Evolutionary conservation across 257 asterid species (phyloP), one percentile per base, ranked within the genome.

Genomic region (Echium plantagineum): DNA sequence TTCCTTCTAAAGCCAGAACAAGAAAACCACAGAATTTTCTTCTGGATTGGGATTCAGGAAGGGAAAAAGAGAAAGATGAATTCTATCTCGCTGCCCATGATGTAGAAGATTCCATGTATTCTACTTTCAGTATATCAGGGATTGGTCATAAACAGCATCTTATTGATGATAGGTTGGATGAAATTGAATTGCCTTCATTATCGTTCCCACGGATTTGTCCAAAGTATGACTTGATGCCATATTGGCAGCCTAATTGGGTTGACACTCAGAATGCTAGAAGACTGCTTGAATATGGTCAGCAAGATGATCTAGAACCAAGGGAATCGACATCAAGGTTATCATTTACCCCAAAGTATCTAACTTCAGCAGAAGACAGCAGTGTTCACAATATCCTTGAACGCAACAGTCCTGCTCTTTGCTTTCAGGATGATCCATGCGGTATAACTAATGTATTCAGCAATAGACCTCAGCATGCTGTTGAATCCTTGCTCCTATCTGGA

Each of bases 1-100:
- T 72, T 59, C 70, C 48, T 65, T 52, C 59, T 72, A 78, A 66
- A 32, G 59, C 62, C 66, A 47, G 69, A 70, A 68, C 76, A 58
- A 66, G 61, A 53, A 83, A 68, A 65, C 77, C 75, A 9, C 57
- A 8, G 47, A 58, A 71, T 62, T 69, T 67, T 65, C 70, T 80
- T 71, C 72, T 83, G 66, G 74, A 73, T 60, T 77, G 83, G 87
- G 76, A 78, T 63, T 63, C 57, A 17, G 59, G 71, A 15, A 62
- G 60, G 42, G 70, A 68, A 58, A 66, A 73, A 46, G 74, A 61
- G 64, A 63, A 64, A 69, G 52, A 22, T 15, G 62, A 65, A 52
- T 63, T 77, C 21, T 66, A 73, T 52, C 61, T 56, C 38, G 47
- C 56, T 48, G 57, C 69, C 47, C 60, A 21, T 28, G 62, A 38